phyloP scores from a whole-genome alignment of 169 alveolate genomes.

The Cryptosporidium felis region DNA sequence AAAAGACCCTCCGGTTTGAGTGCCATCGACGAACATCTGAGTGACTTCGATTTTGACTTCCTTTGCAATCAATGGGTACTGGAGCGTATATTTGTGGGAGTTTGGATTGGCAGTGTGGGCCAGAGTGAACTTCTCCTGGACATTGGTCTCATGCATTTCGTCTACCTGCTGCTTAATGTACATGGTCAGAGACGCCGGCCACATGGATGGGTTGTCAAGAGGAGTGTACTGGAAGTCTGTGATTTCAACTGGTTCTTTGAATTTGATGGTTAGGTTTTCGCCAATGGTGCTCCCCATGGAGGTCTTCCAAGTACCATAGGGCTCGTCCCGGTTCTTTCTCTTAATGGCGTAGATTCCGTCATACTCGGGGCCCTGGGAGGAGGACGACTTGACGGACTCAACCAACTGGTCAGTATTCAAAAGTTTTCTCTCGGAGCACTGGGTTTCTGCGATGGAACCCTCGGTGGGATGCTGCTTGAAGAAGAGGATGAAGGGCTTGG shows the following conservation, averaged over 20 bases:
- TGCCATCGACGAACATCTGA: constrained; percentile 68
- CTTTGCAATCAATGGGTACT: constrained; percentile 40
- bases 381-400: constrained; percentile 74
- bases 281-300: constrained; percentile 76
- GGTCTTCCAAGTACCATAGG: constrained; percentile 79
- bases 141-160: constrained; percentile 59
- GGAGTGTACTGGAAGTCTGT: constrained; percentile 78
- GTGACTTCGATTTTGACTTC: constrained; percentile 53
- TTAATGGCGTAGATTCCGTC: constrained; percentile 78
- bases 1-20: constrained; percentile 69
- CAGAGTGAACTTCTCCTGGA: constrained; percentile 58
- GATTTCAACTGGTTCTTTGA: constrained; percentile 77
- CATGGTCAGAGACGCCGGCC: constrained; percentile 74
- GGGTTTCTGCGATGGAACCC: constrained; percentile 14
- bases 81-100: constrained; percentile 21
- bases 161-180: constrained; percentile 61
- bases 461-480: constrained; percentile 69
- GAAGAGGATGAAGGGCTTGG: constrained; percentile 74
- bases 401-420: constrained; percentile 71
- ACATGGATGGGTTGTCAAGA: constrained; percentile 72
- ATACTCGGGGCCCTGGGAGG: constrained; percentile 76
- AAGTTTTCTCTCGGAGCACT: constrained; percentile 57
- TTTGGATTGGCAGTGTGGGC: constrained; percentile 61
- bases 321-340: constrained; percentile 78
- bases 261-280: constrained; percentile 76